These are phyloP conservation scores for Collariella sp. DNA, from an alignment of 495 filamentous ascomycete species.

Conservation along the genomic window DNA sequence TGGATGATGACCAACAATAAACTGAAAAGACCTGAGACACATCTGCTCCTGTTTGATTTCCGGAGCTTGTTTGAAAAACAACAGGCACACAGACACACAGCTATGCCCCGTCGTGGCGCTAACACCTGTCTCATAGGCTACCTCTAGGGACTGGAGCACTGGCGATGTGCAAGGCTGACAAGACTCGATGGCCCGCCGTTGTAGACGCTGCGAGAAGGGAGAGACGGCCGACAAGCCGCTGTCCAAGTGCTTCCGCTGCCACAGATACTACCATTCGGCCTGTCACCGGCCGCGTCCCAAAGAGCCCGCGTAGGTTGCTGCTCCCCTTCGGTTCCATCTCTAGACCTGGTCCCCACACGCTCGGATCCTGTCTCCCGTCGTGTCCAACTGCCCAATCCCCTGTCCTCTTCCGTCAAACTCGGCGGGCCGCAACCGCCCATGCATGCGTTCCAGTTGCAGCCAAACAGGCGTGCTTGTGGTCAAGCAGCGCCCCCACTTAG, in stretches of 20 bases:
- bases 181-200: background rate
- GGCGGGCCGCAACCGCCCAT: background rate
- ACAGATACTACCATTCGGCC: conserved; percentile 6
- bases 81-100: background rate
- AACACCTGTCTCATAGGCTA: background rate
- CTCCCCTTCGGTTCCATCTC: background rate
- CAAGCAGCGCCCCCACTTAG: conserved; percentile 2
- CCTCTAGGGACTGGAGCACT: too few species aligned
- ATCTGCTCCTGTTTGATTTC: conserved; percentile 5
- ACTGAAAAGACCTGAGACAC: conserved; percentile 38
- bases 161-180: background rate
- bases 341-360: background rate
- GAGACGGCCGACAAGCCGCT: conserved; percentile 7
- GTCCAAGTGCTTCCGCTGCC: background rate
- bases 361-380: background rate
- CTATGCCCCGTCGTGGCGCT: background rate
- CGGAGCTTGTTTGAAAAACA: conserved; percentile 5
- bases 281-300: conserved; percentile 9
- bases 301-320: conserved; percentile 6
- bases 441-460: too few species aligned
- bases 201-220: conserved; percentile 6
- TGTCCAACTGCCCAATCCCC: background rate
- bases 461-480: background rate
- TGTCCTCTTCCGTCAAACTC: background rate
- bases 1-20: conserved; percentile 26